Conservation (phyloP, 306 rosid genomes). For the Citrullus mucosospermus region DNA sequence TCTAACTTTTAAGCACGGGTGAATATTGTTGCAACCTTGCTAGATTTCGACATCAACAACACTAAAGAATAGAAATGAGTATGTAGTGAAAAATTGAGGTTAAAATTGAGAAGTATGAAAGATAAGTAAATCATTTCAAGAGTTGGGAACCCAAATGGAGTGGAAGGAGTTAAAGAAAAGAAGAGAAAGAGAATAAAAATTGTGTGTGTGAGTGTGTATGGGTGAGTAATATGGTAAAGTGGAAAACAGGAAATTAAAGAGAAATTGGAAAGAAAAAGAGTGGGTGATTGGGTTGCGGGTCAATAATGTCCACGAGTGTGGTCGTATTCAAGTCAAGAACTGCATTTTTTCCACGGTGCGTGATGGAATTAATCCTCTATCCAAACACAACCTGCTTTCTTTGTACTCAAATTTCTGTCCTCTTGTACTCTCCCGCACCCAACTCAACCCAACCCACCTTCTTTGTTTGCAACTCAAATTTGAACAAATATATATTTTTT, state of each 20-base stretch:
- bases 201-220: too few relatives aligned
- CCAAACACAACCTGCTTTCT: neutral
- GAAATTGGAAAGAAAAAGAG: neutral
- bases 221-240: neutral
- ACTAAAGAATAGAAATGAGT: too few relatives aligned
- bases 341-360: neutral
- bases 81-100: too few relatives aligned
- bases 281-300: constrained; percentile 2
- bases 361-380: neutral
- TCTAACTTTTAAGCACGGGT: too few relatives aligned
- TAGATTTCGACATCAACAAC: too few relatives aligned
- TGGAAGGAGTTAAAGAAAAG: too few relatives aligned
- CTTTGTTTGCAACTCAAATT: neutral
- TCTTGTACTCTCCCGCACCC: neutral
- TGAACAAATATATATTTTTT: neutral
- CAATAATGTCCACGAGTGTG: neutral
- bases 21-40: too few relatives aligned
- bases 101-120: too few relatives aligned
- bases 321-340: neutral
- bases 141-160: too few relatives aligned
- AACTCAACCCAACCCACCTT: neutral
- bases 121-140: too few relatives aligned
- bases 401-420: neutral
- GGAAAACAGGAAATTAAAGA: neutral
- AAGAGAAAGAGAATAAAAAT: too few relatives aligned